Conservation (phyloP, 2,329 filamentous ascomycete species). For the Microdochium bolleyi region DNA sequence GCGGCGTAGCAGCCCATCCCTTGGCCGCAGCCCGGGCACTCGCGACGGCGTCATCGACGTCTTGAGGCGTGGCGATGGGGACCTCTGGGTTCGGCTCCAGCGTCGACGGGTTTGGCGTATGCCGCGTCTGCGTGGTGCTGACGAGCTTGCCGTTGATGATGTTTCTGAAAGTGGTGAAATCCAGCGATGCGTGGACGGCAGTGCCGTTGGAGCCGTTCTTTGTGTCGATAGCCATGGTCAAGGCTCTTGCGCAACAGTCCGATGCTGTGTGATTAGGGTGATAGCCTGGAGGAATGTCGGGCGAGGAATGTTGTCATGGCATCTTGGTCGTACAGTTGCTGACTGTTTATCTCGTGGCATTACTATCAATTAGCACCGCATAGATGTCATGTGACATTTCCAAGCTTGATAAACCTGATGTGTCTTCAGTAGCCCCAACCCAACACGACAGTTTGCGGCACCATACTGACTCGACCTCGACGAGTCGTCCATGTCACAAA, state of each 20-base stretch:
- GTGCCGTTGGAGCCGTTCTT: not conserved
- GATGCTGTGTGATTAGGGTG: no score
- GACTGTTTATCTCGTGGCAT: no score
- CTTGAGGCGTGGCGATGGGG: conserved; percentile 25
- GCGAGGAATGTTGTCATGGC: no score
- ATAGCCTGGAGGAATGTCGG: no score
- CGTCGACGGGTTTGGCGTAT: conserved; percentile 20
- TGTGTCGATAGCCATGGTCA: not conserved
- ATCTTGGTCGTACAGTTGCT: no score
- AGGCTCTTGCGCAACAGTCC: not conserved
- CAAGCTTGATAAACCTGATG: no score
- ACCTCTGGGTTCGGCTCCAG: conserved; percentile 22
- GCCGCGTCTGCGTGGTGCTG: conserved; percentile 10
- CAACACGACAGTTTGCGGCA: no score
- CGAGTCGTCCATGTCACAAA: no score
- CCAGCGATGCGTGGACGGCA: not conserved
- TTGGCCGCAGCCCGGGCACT: conserved; percentile 25
- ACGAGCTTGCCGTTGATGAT: conserved; percentile 13
- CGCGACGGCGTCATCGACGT: conserved; percentile 29
- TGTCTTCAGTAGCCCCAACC: no score
- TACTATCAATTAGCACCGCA: no score
- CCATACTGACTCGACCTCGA: no score
- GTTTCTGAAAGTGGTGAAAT: conserved; percentile 10
- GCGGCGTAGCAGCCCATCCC: conserved; percentile 23
- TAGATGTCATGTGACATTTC: no score